Evolutionary conservation across 306 rosid species (phyloP).

Genomic region (Cicer bijugum): DNA sequence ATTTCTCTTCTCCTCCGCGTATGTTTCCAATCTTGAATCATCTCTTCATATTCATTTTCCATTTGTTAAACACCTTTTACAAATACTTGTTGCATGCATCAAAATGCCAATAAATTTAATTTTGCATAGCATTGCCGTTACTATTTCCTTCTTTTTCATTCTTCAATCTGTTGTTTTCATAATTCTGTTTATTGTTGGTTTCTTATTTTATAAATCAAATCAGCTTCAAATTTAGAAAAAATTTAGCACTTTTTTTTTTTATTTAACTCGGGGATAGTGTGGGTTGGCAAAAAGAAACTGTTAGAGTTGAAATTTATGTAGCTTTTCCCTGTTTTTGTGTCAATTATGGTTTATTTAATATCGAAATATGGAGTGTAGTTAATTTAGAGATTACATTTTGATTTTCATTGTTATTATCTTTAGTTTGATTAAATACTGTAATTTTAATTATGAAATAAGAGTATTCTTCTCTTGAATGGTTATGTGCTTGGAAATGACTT

Average conservation of each 20-base stretch:
- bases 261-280: conserved; percentile 1
- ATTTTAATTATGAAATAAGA: not conserved
- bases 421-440: not conserved
- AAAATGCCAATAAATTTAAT: conserved; percentile 2
- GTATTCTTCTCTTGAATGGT: not conserved
- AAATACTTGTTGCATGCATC: not conserved
- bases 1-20: conserved; percentile 16
- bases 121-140: not conserved
- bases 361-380: not conserved
- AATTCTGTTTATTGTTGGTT: not conserved
- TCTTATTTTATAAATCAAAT: not conserved
- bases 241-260: not conserved
- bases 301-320: conserved; percentile 8
- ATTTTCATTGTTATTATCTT: too few species aligned
- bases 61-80: not conserved
- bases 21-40: conserved; percentile 35
- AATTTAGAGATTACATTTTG: not conserved
- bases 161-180: not conserved
- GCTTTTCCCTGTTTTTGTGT: conserved; percentile 7
- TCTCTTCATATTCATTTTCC: not conserved
- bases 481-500: not conserved
- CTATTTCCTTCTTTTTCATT: not conserved
- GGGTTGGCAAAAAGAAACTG: conserved; percentile 12
- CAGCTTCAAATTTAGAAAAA: not conserved
- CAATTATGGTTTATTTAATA: not conserved